Conservation (phyloP, 73 alveolate species). For the Durusdinium trenchii region DNA sequence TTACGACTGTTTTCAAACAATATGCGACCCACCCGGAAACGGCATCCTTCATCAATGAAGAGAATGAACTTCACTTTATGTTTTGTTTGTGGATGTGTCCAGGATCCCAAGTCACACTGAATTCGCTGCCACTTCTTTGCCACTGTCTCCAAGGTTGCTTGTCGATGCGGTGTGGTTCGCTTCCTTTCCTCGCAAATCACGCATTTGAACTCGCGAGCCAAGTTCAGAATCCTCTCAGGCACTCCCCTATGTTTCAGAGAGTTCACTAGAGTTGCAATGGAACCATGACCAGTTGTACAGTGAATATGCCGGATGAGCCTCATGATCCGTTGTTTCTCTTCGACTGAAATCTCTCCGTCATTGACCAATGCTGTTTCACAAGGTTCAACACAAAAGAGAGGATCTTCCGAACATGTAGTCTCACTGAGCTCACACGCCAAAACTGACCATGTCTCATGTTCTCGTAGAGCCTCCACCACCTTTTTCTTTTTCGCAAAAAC, state of each 20-base stretch:
- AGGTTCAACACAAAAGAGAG: neutral
- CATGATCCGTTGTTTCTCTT: neutral
- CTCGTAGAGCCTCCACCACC: neutral
- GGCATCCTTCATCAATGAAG: constrained; percentile 27
- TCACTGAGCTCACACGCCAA: neutral
- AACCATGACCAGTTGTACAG: neutral
- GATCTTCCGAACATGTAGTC: neutral
- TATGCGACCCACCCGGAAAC: neutral
- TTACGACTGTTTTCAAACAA: neutral
- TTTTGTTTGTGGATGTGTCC: neutral
- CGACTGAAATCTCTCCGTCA: neutral
- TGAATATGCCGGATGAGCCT: constrained; percentile 1
- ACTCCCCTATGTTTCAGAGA: neutral
- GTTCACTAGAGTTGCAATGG: neutral
- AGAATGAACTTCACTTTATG: neutral
- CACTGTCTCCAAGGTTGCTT: neutral
- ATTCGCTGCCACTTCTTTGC: neutral
- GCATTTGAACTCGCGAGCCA: neutral
- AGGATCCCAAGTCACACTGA: neutral
- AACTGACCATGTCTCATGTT: neutral
- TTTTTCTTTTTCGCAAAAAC: constrained; percentile 47
- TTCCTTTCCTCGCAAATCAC: constrained; percentile 21
- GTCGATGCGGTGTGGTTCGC: neutral
- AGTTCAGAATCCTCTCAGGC: neutral
- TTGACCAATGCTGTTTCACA: neutral